Conservation (phyloP, 306 rosid species). For the Lathyrus aphaca region DNA sequence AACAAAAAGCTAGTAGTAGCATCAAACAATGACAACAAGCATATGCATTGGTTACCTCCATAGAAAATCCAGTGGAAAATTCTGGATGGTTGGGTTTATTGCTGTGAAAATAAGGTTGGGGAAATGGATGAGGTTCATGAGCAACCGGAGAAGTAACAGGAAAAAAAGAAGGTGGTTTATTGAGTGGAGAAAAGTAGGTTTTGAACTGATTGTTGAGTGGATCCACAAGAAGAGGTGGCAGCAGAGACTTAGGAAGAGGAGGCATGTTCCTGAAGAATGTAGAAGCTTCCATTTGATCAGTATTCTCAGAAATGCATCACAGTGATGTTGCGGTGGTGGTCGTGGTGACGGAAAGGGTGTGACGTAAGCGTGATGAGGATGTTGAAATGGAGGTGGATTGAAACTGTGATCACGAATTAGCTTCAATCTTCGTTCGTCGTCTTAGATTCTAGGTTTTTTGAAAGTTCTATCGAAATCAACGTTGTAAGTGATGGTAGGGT, state of each 20-base stretch:
- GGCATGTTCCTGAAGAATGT: constrained; percentile 59
- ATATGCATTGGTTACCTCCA: constrained; percentile 56
- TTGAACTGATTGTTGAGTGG: constrained; percentile 27
- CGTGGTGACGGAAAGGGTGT: neutral
- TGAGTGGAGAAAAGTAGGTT: constrained; percentile 50
- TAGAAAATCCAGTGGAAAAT: constrained; percentile 51
- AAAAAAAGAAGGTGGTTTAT: constrained; percentile 56
- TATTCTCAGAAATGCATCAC: neutral
- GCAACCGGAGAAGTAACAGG: constrained; percentile 56
- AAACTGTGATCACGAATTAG: constrained; percentile 87
- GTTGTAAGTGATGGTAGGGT: constrained; percentile 37
- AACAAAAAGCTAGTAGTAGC: neutral
- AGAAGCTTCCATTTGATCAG: constrained; percentile 46
- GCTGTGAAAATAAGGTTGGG: constrained; percentile 56
- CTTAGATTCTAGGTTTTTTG: constrained; percentile 67
- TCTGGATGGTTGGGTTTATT: constrained; percentile 51
- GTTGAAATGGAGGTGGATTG: constrained; percentile 31
- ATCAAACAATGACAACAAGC: constrained; percentile 10
- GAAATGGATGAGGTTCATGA: constrained; percentile 49
- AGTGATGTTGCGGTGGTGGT: neutral
- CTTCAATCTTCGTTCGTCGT: constrained; percentile 73
- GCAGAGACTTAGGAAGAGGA: constrained; percentile 79
- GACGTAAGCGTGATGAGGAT: constrained; percentile 9
- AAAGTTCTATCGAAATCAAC: constrained; percentile 55
- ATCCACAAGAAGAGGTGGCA: constrained; percentile 75